A percentile compares a stretch with the other conserved stretches of the same genome.
Conservation (phyloP, 805 yeast species). For the Candida rishiriensis region DNA sequence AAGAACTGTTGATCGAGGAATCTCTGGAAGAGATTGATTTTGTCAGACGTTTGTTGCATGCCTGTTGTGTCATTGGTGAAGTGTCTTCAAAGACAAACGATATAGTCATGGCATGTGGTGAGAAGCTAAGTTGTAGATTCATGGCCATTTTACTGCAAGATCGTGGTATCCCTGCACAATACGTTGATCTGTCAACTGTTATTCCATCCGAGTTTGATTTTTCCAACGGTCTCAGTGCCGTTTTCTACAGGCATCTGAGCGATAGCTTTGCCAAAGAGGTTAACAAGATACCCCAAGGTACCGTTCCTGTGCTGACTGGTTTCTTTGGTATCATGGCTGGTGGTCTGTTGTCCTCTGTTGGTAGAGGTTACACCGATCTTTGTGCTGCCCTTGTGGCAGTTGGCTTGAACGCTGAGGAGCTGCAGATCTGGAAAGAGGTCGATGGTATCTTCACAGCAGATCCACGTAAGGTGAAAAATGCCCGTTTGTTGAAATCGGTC, state of each 20-base stretch:
- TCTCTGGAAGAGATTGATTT: slow-evolving; percentile 63
- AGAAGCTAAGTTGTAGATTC: slow-evolving; percentile 83
- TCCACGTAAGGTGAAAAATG: slow-evolving; percentile 90
- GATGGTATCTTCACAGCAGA: slow-evolving; percentile 99
- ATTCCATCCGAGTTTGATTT: slow-evolving; percentile 57
- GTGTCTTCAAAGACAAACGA: slow-evolving; percentile 85
- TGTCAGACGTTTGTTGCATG: slow-evolving; percentile 69
- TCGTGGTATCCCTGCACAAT: slow-evolving; percentile 70
- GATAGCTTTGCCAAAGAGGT: slow-evolving; percentile 48
- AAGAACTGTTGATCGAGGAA: slow-evolving; percentile 49
- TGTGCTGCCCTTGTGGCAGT: slow-evolving; percentile 97
- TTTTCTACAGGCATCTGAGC: slow-evolving; percentile 56
- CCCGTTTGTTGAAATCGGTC: slow-evolving; percentile 77
- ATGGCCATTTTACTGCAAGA: slow-evolving; percentile 84
- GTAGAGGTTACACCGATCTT: slow-evolving; percentile 95
- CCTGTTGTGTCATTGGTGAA: slow-evolving; percentile 90
- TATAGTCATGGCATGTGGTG: slow-evolving; percentile 89
- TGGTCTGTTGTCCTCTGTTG: slow-evolving; percentile 87
- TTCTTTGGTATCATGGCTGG: slow-evolving; percentile 96
- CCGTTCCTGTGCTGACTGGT: slow-evolving; percentile 91
- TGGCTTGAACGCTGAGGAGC: slow-evolving; percentile 85
- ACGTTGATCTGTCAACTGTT: slow-evolving; percentile 72
- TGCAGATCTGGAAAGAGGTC: slow-evolving; percentile 98
- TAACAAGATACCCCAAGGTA: slow-evolving; percentile 30
- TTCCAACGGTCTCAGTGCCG: slow-evolving; percentile 58